Evolutionary conservation across 805 yeast species (phyloP), one percentile per base, ranked within the genome.

Genomic region (Zygosaccharomyces lentus): DNA sequence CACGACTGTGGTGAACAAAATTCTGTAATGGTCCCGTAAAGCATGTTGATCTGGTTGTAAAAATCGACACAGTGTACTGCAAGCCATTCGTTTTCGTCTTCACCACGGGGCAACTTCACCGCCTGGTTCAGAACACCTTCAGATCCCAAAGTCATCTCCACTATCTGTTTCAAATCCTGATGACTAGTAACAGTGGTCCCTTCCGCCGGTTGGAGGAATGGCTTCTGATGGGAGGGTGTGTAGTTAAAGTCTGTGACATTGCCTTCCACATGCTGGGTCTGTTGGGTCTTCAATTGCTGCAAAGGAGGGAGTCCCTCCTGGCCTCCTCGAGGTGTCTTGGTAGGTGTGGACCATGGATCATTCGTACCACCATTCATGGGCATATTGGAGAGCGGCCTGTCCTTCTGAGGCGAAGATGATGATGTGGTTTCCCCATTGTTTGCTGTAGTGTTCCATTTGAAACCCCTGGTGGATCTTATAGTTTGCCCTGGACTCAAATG

Each of bases 11-110:
- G 97, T 0, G 97, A 88, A 65, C 99, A 93, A 61, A 93, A 90
- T 68, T 89, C 96, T 1, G 98, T 91, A 53, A 93, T 86, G 3
- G 97, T 81, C 8, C 97, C 96, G 58, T 93, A 91, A 6, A 91
- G 72, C 99, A 91, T 93, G 67, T 91, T 91, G 54, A 91, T 83
- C 64, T 91, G 99, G 64, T 90, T 90, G 69, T 87, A 91, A 62
- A 91, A 93, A 66, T 91, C 98, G 13, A 90, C 97, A n/a, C 91
- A 93, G 64, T 91, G 96, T 9, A 90, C 95, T 0, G 99, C 98
- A 46, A 91, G 68, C 99, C 99, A 91, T 65, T 91, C 99, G 57
- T 84, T 83, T 45, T 81, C 62, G 58, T 87, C 93, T 66, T 91
- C 99, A 50, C 93, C 98, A 55, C 78, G 85, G 13, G 99, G 99